These are phyloP conservation scores for Batrachochytrium dendrobatidis DNA, from an alignment of 371 early-diverging fungal genomes.

Conservation along the genomic window DNA sequence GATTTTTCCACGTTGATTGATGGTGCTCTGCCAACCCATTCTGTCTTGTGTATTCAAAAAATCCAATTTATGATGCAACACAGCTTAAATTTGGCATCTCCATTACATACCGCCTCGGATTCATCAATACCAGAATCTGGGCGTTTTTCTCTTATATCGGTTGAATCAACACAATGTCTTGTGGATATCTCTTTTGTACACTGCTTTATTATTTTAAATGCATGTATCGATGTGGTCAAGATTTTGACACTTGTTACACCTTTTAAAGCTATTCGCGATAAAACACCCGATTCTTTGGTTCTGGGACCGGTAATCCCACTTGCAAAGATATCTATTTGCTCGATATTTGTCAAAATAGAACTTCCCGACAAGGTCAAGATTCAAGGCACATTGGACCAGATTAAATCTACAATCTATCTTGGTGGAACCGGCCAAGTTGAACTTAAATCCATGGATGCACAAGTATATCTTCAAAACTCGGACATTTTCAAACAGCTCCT, in stretches of 20 bases:
- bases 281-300: neutral
- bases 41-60: neutral
- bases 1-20: neutral
- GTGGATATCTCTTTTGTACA: neutral
- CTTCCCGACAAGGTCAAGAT: neutral
- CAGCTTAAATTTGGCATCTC: neutral
- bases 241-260: neutral
- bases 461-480: neutral
- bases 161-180: neutral
- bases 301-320: neutral
- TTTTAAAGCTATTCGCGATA: neutral
- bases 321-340: neutral
- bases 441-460: neutral
- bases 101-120: neutral
- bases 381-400: neutral
- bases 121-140: neutral
- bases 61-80: neutral
- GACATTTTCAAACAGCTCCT: neutral
- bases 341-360: neutral
- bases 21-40: neutral
- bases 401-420: too few species aligned
- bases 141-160: neutral
- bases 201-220: neutral
- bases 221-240: constrained; percentile 3
- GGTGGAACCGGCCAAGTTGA: neutral